phyloP scores from a whole-genome alignment of 2,329 filamentous ascomycete genomes.

The Stemphylium lycopersici region DNA sequence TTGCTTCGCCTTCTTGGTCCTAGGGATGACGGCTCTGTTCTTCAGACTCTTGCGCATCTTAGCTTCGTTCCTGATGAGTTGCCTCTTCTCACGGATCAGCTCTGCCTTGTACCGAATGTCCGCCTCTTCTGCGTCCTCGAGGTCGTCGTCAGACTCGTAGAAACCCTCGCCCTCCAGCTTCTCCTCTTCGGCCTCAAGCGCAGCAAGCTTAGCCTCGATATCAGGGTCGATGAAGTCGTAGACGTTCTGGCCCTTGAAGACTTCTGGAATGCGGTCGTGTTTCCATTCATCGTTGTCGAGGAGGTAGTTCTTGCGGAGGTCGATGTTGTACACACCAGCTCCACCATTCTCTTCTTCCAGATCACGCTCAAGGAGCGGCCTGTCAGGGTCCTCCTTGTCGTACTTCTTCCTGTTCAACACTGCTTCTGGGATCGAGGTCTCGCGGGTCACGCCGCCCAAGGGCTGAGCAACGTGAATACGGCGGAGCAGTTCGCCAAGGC shows the following conservation, averaged over 20 bases:
- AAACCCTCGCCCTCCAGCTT: constrained; percentile 88
- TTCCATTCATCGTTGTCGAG: constrained; percentile 93
- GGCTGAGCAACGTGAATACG: constrained; percentile 98
- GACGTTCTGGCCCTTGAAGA: constrained; percentile 95
- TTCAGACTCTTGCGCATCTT: constrained; percentile 96
- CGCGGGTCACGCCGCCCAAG: constrained; percentile 76
- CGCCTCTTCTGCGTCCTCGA: constrained; percentile 87
- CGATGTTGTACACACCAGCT: constrained; percentile 93
- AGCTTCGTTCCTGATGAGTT: constrained; percentile 89
- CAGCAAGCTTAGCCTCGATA: constrained; percentile 89
- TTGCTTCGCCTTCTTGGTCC: constrained; percentile 79
- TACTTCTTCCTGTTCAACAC: constrained; percentile 84
- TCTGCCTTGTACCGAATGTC: constrained; percentile 91
- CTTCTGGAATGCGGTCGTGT: constrained; percentile 91
- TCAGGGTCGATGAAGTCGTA: constrained; percentile 97
- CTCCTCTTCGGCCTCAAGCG: constrained; percentile 94
- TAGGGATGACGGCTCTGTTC: constrained; percentile 93
- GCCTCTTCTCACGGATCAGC: constrained; percentile 92
- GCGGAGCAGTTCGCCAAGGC: constrained; percentile 87
- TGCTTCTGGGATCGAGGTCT: constrained; percentile 88
- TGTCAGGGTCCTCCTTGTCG: constrained; percentile 86
- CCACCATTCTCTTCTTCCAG: constrained; percentile 91
- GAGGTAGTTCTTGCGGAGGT: constrained; percentile 85
- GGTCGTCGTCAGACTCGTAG: constrained; percentile 76
- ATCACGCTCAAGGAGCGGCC: constrained; percentile 80